Evolutionary conservation across 331 rosid genomes (phyloP), one percentile per base, ranked within the genome.

Genomic region (Quercus tomentella): DNA sequence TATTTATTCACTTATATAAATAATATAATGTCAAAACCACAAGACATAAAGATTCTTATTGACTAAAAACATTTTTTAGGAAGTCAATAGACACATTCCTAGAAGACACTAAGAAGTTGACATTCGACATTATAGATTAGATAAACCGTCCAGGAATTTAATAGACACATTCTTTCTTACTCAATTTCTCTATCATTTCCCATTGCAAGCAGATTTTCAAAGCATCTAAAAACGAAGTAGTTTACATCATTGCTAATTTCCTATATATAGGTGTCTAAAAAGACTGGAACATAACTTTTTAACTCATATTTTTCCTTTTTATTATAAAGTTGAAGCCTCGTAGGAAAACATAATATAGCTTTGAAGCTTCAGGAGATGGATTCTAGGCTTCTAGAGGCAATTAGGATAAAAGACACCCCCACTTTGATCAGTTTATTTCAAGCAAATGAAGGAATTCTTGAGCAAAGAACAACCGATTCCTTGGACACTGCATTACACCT

Each of bases 401-500:
- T 93, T 6, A 70, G 49, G 76, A 60, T 72, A 62, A 86, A 93
- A 22, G 89, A 85, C 62, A 18, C 26, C 7, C 8, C 82, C 20
- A 74, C 89, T 22, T 85, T 93, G 56, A 68, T 58, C 41, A 74
- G 62, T 41, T 72, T 89, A 14, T 76, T 82, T 66, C 75, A 66
- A 20, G 88, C 81, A 78, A 80, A 84, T 17, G 85, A 88, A 80
- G 89, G 82, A 62, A 43, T 85, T 56, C 69, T 91, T 8, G 80
- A 80, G 41, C 90, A 88, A 55, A 67, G 80, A 79, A 79, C 89
- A 45, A 81, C 72, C 0, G 77, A 68, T 52, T 76, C 89, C 31
- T 72, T 69, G 30, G 84, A 79, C 82, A 88, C 94, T 20, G 85
- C 82, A 35, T 77, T 91, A 52, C 97, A 91, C 87, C 75, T 89